Evolutionary conservation across 2,329 filamentous ascomycete species (phyloP), one percentile per base, ranked within the genome.

Genomic region (Grosmannia serpens): DNA sequence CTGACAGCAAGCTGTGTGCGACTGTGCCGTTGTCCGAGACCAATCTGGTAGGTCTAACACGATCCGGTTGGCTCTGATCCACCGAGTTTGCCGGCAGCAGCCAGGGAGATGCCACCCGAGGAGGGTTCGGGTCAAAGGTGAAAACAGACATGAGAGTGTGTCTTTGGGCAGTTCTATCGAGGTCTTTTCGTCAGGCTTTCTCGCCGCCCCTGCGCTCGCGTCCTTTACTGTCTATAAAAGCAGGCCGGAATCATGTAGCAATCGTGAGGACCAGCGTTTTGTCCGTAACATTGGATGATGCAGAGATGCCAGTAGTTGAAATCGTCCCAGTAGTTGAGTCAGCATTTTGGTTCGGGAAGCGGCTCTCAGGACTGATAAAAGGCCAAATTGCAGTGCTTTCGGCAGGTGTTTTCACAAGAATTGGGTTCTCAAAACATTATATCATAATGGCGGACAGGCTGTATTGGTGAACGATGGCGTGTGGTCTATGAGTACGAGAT

Each of bases 41-140:
- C 26, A 67, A 54, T 51, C 38, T 60, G 26, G 54, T 61, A 33
- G 55, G 72, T 26, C 3, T 3, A 26, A 11, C 5, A 22, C 4
- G 4, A 13, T n/a, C 24, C 27, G 22, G 20, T 67, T 65, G 73
- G 31, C 67, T 63, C 57, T 68, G 71, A 55, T 68, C 33, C 9
- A 10, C 71, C 31, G 73, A 64, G 47, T 76, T 75, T 4, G 41
- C 24, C 46, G 77, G 80, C 13, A 78, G 83, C 56, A 87, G 80
- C 94, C 94, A 99, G 20, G 94, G 94, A 22, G 92, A 97, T 17
- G 88, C 87, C 41, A 97, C 90, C 70, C 89, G 79, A 2, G 89
- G 89, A 52, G 91, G 89, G 64, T 96, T 87, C 2, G 89, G 85
- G 62, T 96, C 90, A 69, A 89, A 99, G 0, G 92, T 96, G 70